Percentiles rank a stretch among this genome's conserved stretches.
phyloP scores from a whole-genome alignment of 306 rosid genomes.

The Prunus mira region DNA sequence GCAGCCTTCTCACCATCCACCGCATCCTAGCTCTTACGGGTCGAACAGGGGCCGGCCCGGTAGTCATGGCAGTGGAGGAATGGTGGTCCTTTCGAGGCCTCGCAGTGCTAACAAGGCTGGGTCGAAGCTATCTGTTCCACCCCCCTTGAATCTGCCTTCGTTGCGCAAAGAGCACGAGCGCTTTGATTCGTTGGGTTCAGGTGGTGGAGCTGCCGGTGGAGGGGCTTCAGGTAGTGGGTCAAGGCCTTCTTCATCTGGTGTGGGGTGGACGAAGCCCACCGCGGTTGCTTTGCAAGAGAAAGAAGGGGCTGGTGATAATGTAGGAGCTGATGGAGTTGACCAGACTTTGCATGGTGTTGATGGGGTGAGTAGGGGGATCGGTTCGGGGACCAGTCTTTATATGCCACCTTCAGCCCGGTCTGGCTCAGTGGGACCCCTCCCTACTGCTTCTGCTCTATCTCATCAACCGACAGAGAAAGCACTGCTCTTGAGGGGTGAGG shows the following conservation, averaged over 20 bases:
- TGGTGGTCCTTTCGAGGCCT: conserved; percentile 85
- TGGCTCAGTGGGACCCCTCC: conserved; percentile 28
- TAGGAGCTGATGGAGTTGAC: conserved; percentile 38
- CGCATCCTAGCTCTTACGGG: conserved; percentile 44
- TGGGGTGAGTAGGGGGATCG: conserved; percentile 36
- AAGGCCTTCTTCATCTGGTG: conserved; percentile 70
- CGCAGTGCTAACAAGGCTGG: conserved; percentile 88
- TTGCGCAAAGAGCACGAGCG: conserved; percentile 84
- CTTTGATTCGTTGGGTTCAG: conserved; percentile 71
- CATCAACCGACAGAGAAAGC: conserved; percentile 34
- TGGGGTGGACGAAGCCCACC: conserved; percentile 90
- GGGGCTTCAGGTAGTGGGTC: conserved; percentile 62
- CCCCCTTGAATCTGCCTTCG: conserved; percentile 98
- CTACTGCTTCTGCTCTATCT: conserved; percentile 26
- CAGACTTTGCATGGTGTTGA: conserved; percentile 34
- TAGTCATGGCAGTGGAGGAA: conserved; percentile 55
- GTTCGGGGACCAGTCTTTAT: conserved; percentile 45
- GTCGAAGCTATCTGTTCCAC: conserved; percentile 92
- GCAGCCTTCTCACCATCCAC: conserved; percentile 51
- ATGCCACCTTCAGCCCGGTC: conserved; percentile 68
- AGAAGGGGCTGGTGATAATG: conserved; percentile 39
- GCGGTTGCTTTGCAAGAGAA: conserved; percentile 47
- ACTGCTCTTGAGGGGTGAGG: conserved; percentile 81
- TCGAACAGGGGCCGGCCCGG: conserved; percentile 54
- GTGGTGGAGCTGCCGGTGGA: conserved; percentile 58